Percentiles rank a stretch among this genome's conserved stretches.
Conservation (phyloP, 2,329 filamentous ascomycete species). For the Acrocalymma vagum region DNA sequence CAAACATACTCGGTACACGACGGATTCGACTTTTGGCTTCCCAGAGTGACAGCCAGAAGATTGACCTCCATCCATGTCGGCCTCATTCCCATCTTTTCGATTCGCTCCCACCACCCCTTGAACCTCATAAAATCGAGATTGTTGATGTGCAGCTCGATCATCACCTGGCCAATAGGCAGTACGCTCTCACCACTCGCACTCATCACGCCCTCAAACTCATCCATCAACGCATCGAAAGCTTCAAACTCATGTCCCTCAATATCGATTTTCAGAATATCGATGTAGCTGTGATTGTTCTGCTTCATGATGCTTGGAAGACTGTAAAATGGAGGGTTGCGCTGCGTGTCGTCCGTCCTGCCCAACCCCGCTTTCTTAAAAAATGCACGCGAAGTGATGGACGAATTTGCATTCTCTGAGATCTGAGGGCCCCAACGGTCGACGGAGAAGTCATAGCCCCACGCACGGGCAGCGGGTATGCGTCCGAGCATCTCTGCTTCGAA, state of each 20-base stretch:
- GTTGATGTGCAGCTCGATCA: slow-evolving; percentile 43
- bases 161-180: slow-evolving; percentile 42
- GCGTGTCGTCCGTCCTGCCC: slow-evolving; percentile 33
- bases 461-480: slow-evolving; percentile 37
- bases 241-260: slow-evolving; percentile 43
- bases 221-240: slow-evolving; percentile 40
- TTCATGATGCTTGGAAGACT: slow-evolving; percentile 39
- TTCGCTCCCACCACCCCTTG: slow-evolving; percentile 41
- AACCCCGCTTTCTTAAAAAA: slow-evolving; percentile 42
- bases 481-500: slow-evolving; percentile 46
- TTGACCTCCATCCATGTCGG: slow-evolving; percentile 45
- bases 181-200: slow-evolving; percentile 27
- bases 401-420: too few species aligned
- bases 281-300: slow-evolving; percentile 42
- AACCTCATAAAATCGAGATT: slow-evolving; percentile 38
- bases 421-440: slow-evolving; percentile 41
- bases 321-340: slow-evolving; percentile 32
- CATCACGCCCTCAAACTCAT: slow-evolving; percentile 30
- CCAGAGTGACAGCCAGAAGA: slow-evolving; percentile 39
- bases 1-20: slow-evolving; percentile 44
- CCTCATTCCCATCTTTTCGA: slow-evolving; percentile 45
- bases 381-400: slow-evolving; percentile 26
- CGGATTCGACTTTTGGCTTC: slow-evolving; percentile 33
- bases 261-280: slow-evolving; percentile 45
- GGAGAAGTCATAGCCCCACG: slow-evolving; percentile 45